Evolutionary conservation across 192 early-diverging fungal species (phyloP).

Genomic region (Backusella tuberculispora): DNA sequence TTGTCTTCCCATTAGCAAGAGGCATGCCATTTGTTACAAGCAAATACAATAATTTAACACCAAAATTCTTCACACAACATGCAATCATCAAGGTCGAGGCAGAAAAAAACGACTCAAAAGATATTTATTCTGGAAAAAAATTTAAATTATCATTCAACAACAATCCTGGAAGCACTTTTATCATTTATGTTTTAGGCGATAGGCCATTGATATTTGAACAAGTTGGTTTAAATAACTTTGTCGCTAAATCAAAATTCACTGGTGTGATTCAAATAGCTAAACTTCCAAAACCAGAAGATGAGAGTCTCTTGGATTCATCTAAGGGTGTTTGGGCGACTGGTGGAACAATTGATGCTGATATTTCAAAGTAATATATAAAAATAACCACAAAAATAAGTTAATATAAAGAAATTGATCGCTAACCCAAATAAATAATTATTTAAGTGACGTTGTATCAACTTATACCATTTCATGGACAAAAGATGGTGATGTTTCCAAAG

Average conservation of each 20-base stretch:
- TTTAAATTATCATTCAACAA: conserved; percentile 39
- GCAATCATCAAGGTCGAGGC: conserved; percentile 28
- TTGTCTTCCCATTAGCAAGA: conserved; percentile 36
- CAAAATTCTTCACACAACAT: conserved; percentile 40
- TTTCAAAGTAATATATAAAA: conserved; percentile 21
- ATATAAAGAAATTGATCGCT: neutral
- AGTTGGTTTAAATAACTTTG: conserved; percentile 15
- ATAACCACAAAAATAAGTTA: neutral
- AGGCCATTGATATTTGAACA: conserved; percentile 16
- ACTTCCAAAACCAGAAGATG: conserved; percentile 20
- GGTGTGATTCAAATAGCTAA: conserved; percentile 40
- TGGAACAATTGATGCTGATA: conserved; percentile 19
- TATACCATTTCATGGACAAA: conserved; percentile 40
- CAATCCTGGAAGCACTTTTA: conserved; percentile 25
- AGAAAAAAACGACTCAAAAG: neutral
- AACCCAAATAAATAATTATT: neutral
- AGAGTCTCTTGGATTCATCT: conserved; percentile 27
- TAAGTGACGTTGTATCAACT: neutral
- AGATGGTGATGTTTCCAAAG: conserved; percentile 13
- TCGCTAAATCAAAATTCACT: conserved; percentile 22
- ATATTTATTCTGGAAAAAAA: conserved; percentile 26
- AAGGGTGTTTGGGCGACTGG: conserved; percentile 32
- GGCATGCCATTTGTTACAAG: conserved; percentile 43
- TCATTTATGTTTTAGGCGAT: conserved; percentile 38
- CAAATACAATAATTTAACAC: conserved; percentile 37